Evolutionary conservation across 805 yeast genomes (phyloP).

Genomic region (Cyberlindnera japonica): DNA sequence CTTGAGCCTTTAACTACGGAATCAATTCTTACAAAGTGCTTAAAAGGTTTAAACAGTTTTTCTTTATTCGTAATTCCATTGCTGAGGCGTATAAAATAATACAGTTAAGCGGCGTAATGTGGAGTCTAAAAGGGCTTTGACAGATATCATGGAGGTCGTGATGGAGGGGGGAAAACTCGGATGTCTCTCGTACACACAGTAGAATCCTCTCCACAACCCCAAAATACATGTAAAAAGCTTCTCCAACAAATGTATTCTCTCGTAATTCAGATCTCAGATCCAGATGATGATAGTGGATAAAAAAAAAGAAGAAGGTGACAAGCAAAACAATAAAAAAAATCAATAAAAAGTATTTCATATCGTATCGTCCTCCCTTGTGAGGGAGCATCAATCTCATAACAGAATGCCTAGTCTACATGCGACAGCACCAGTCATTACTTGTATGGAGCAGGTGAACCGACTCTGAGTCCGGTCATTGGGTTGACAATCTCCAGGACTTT

Average conservation of each 20-base stretch:
- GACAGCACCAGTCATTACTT: slow-evolving; percentile 13
- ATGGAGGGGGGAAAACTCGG: too few species aligned
- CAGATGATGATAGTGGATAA: too few species aligned
- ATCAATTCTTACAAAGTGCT: too few species aligned
- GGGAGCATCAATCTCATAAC: background rate
- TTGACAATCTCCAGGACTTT: slow-evolving; percentile 60
- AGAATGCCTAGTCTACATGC: background rate
- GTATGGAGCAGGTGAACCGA: slow-evolving; percentile 45
- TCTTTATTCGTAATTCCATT: background rate
- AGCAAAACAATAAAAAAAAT: background rate
- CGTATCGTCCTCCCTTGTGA: too few species aligned
- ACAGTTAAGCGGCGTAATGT: background rate
- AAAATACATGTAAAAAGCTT: too few species aligned
- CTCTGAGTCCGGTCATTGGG: slow-evolving; percentile 56
- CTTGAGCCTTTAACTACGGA: too few species aligned
- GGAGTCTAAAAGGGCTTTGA: background rate
- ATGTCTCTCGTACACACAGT: too few species aligned
- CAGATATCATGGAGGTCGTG: background rate
- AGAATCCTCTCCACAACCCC: too few species aligned
- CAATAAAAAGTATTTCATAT: too few species aligned
- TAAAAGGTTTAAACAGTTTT: background rate
- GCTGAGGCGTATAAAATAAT: background rate
- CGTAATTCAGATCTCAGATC: too few species aligned
- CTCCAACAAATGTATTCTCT: too few species aligned
- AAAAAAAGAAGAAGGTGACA: too few species aligned